These are phyloP conservation scores for Globisporangium okanoganense DNA, from an alignment of 352 stramenopile genomes.

Conservation along the genomic window DNA sequence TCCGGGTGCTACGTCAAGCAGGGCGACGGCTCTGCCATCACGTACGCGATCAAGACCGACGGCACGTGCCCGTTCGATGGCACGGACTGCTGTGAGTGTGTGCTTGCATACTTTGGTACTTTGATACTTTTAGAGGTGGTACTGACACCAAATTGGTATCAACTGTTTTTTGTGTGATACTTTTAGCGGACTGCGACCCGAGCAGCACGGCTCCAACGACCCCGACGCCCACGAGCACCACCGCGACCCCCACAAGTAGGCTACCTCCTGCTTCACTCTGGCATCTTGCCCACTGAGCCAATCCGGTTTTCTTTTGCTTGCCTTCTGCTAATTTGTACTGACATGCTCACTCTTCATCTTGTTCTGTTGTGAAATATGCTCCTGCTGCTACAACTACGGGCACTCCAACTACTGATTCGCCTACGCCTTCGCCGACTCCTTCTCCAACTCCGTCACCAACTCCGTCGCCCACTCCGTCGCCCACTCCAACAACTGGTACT, in stretches of 20 bases:
- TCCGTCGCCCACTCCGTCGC: constrained; percentile 7
- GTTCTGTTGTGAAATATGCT: constrained; percentile 4
- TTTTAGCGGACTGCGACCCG: constrained; percentile 4
- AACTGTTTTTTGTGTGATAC: neutral
- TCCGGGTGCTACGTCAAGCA: constrained; percentile 28
- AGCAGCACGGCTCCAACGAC: neutral
- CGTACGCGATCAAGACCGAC: constrained; percentile 20
- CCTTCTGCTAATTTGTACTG: neutral
- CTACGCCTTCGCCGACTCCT: constrained; percentile 3
- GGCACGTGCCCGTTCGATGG: constrained; percentile 3
- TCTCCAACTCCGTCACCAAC: constrained; percentile 2
- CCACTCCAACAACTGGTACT: constrained; percentile 11
- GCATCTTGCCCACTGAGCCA: neutral
- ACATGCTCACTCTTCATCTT: neutral
- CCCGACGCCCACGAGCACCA: neutral
- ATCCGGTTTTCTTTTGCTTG: neutral
- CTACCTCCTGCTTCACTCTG: neutral
- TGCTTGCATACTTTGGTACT: too few species aligned
- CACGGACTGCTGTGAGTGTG: constrained; percentile 18
- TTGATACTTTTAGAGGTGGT: neutral
- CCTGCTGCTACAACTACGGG: constrained; percentile 5
- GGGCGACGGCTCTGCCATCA: constrained; percentile 19
- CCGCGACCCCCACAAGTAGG: constrained; percentile 12
- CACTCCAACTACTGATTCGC: neutral
- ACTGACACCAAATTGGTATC: neutral